Evolutionary conservation across 345 rosid species (phyloP).

Genomic region (Trapa incisa): DNA sequence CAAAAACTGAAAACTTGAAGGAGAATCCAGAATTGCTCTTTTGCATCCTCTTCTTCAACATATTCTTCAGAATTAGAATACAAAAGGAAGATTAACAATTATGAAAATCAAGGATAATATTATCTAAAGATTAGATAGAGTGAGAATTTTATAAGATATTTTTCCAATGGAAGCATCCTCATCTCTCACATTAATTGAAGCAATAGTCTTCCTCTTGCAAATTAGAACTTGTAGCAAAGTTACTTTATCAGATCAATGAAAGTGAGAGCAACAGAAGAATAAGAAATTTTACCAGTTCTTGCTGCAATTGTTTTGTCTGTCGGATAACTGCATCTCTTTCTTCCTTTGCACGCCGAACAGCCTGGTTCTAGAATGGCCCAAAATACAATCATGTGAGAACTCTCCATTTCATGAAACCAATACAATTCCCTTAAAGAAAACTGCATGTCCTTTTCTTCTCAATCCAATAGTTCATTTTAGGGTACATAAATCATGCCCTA

Average conservation of each 20-base stretch:
- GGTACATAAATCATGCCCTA: not conserved
- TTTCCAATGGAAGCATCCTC: too few relatives aligned
- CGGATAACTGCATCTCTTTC: constrained; percentile 71
- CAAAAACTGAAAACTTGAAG: constrained; percentile 52
- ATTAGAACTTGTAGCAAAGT: not conserved
- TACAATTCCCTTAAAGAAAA: not conserved
- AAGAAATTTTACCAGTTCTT: constrained; percentile 48
- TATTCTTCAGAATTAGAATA: constrained; percentile 32
- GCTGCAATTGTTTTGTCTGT: constrained; percentile 67
- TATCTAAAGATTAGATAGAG: too few relatives aligned
- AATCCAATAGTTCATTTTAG: not conserved
- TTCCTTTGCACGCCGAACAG: constrained; percentile 55
- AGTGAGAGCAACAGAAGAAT: not conserved
- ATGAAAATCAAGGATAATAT: not conserved
- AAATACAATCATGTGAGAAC: not conserved
- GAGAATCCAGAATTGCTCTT: constrained; percentile 54
- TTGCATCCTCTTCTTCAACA: constrained; percentile 50
- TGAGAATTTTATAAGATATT: too few relatives aligned
- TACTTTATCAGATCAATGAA: not conserved
- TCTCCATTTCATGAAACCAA: not conserved
- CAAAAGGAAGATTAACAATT: not conserved
- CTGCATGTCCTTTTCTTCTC: not conserved
- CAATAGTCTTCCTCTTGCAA: not conserved
- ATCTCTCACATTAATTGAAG: not conserved
- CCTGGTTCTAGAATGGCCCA: constrained; percentile 22